Base-by-base conservation (phyloP, 768 basidiomycete species). In the Podaxis sp. region DNA sequence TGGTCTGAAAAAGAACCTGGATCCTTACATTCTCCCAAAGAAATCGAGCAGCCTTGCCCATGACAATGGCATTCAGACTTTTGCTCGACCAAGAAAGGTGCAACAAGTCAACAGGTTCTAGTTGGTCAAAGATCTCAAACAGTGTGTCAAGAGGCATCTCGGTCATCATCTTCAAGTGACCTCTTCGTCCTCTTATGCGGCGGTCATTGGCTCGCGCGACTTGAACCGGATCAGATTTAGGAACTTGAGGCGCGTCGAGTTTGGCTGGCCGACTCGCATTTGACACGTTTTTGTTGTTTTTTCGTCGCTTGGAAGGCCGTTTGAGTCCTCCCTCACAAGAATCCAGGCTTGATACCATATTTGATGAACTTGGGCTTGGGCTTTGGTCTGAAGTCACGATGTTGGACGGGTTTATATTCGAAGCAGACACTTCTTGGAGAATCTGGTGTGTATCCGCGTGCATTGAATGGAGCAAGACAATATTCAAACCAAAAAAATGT, bases 21-120 rank as follows among this genome's bases (percentile, higher is more conserved):
- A 24, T 22, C 13, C 66, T 27, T 54, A 73, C 75, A 25, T 61
- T 24, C 63, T 72, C 72, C 80, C 80, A 82, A 0, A 78, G 24
- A 43, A 41, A 62, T 12, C 60, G 64, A 3, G 71, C 64, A 2
- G 59, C 51, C 17, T 65, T 66, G 8, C 65, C 63, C 57, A 76
- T 63, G 27, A 82, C 66, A 6, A 79, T 69, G 4, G 56, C 61
- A 22, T 76, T 73, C 51, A 81, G 66, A 1, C 59, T 68, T 65
- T 76, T 76, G 38, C 69, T 75, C 1, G 79, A 72, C 51, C 76
- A 66, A 0, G 77, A 74, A 6, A 82, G 70, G 58, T 71, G 68
- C n/a, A 83, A 69, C 9, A 82, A 67, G 63, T 82, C 79, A 13
- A 68, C 29, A n/a, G 80, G 79, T 29, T 73, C 63, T 7, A 82